Percentiles rank a stretch among this genome's conserved stretches.
phyloP scores from a whole-genome alignment of 1,284 basidiomycete genomes.

The Inonotus hispidus region DNA sequence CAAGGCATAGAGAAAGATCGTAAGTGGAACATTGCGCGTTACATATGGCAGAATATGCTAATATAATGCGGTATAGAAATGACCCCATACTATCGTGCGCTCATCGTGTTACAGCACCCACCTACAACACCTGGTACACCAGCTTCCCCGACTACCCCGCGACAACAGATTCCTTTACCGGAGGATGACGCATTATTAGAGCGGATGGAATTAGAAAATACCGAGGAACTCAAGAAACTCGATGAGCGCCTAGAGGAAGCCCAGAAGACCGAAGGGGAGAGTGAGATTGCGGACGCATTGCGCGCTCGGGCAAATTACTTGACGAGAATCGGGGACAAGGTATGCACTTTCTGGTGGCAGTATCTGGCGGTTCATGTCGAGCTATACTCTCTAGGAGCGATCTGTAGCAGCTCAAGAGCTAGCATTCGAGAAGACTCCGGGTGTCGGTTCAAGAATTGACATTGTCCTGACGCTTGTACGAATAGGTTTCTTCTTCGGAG shows the following conservation, averaged over 20 bases:
- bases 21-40: constrained; percentile 34
- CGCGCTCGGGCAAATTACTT: constrained; percentile 85
- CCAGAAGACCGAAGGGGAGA: constrained; percentile 89
- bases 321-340: constrained; percentile 91
- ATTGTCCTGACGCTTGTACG: constrained; percentile 86
- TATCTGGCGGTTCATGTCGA: not conserved
- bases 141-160: constrained; percentile 25
- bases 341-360: constrained; percentile 25
- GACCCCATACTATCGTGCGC: constrained; percentile 71
- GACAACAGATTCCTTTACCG: constrained; percentile 33
- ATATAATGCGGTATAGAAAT: constrained; percentile 45
- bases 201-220: constrained; percentile 72
- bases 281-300: constrained; percentile 86
- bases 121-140: constrained; percentile 25
- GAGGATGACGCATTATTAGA: constrained; percentile 59
- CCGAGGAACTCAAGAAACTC: constrained; percentile 69
- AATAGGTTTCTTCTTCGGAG: constrained; percentile 89
- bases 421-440: constrained; percentile 89
- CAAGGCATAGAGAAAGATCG: constrained; percentile 83
- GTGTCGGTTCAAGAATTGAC: constrained; percentile 91
- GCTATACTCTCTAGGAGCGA: constrained; percentile 44
- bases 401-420: constrained; percentile 78
- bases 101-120: constrained; percentile 30
- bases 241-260: constrained; percentile 82
- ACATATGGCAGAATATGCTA: constrained; percentile 1